Evolutionary conservation across 108 stramenopile species (phyloP), one percentile per base, ranked within the genome.

Genomic region (Cylindrotheca closterium): DNA sequence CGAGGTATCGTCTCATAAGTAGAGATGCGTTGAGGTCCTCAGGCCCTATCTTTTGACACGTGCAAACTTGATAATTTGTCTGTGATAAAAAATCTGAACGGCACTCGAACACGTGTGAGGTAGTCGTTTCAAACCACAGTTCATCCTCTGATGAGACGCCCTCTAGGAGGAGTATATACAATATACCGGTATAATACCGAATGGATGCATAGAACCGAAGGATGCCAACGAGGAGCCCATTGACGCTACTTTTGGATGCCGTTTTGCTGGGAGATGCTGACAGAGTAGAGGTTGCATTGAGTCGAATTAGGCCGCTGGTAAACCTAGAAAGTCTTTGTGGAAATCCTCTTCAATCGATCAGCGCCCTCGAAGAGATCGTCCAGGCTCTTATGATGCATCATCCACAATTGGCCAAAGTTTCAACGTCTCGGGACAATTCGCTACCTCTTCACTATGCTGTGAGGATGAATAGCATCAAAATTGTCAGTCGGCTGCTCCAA

Each of bases 401-500:
- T 24, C 75, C 82, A n/a, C 51, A 63, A 3, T 28, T 79, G 47
- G 78, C 75, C 4, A 25, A 19, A 32, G 52, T 69, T 15, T 22
- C 75, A 8, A 73, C 65, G 47, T 28, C 37, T 51, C 47, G 27
- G 15, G 82, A 83, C 31, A 71, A 72, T 10, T 79, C 78, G 2
- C 62, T 83, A 18, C 82, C 82, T 0, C 55, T 83, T 12, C 82
- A 83, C 58, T 77, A 77, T 29, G 78, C 82, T 28, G 82, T 78
- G 33, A 70, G 75, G 0, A 55, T 83, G 27, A 78, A 78, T 10
- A 68, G 77, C 30, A 62, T 73, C 37, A 42, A 33, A 26, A 66
- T 83, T 0, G 71, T 72, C 2, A 23, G 55, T 4, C 30, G 58
- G 18, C 22, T 76, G n/a, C 25, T 73, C 15, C 19, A 47, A 1